These are phyloP conservation scores for Rubia balearica DNA, from an alignment of 305 asterid species.

Conservation along the genomic window DNA sequence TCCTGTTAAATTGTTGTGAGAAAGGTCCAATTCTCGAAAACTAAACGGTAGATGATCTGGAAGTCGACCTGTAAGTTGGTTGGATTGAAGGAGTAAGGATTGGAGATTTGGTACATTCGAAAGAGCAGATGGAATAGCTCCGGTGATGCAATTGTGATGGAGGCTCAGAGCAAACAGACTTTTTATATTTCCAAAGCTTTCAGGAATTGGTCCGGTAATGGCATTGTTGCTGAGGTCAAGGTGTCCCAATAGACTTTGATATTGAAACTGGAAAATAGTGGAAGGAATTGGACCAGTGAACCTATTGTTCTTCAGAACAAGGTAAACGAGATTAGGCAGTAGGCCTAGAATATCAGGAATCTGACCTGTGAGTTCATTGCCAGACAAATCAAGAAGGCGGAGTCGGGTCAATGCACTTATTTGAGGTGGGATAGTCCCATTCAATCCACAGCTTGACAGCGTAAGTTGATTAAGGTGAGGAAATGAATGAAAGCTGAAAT, in stretches of 20 bases:
- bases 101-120: background rate
- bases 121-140: background rate
- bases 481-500: slow-evolving; percentile 3
- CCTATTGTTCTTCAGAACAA: background rate
- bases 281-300: background rate
- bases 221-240: background rate
- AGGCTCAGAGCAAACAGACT: background rate
- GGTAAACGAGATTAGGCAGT: background rate
- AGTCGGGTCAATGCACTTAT: background rate
- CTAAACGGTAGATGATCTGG: background rate
- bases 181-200: background rate
- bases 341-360: background rate
- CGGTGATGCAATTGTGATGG: background rate
- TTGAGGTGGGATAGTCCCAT: slow-evolving; percentile 3
- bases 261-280: background rate
- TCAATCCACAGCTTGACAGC: background rate
- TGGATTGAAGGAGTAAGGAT: background rate
- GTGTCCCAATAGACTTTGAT: background rate
- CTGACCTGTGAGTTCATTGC: background rate
- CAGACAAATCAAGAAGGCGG: slow-evolving; percentile 21
- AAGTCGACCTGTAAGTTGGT: slow-evolving; percentile 5
- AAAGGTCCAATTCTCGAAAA: background rate
- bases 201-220: background rate
- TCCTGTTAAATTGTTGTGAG: background rate
- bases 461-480: background rate